phyloP scores from a whole-genome alignment of 768 basidiomycete genomes.

The Kwoniella botswanensis region DNA sequence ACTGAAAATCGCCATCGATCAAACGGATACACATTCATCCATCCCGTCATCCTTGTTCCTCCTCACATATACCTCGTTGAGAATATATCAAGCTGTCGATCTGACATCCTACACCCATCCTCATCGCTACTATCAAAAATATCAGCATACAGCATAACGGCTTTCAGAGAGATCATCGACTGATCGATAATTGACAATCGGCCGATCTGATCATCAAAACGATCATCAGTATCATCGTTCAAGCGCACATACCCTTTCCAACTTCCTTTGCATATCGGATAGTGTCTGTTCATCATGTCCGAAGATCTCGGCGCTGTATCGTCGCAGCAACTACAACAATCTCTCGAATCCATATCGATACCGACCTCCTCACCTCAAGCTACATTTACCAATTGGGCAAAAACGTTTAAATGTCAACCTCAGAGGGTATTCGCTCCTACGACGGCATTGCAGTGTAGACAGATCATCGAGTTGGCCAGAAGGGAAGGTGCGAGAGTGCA shows the following conservation, averaged over 20 bases:
- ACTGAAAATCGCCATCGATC: constrained; percentile 1
- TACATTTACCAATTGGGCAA: constrained; percentile 83
- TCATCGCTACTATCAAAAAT: no score
- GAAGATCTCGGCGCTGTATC: constrained; percentile 15
- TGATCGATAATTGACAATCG: not conserved
- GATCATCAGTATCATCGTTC: no score
- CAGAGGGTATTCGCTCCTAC: constrained; percentile 72
- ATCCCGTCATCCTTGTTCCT: not conserved
- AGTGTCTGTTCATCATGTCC: not conserved
- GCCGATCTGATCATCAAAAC: not conserved
- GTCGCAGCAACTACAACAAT: constrained; percentile 22
- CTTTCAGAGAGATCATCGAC: no score
- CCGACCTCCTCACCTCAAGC: constrained; percentile 38
- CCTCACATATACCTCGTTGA: not conserved
- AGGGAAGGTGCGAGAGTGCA: constrained; percentile 73
- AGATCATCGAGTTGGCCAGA: constrained; percentile 79
- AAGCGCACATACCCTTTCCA: no score
- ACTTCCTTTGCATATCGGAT: not conserved
- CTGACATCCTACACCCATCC: no score
- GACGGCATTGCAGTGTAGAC: constrained; percentile 69
- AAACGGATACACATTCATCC: not conserved
- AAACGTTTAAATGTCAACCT: constrained; percentile 65
- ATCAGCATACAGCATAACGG: no score
- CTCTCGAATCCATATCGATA: constrained; percentile 38
- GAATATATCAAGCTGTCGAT: not conserved